Percentiles rank a stretch among this genome's conserved stretches.
Conservation (phyloP, 495 filamentous ascomycete genomes). For the Tuber umbilicatum region DNA sequence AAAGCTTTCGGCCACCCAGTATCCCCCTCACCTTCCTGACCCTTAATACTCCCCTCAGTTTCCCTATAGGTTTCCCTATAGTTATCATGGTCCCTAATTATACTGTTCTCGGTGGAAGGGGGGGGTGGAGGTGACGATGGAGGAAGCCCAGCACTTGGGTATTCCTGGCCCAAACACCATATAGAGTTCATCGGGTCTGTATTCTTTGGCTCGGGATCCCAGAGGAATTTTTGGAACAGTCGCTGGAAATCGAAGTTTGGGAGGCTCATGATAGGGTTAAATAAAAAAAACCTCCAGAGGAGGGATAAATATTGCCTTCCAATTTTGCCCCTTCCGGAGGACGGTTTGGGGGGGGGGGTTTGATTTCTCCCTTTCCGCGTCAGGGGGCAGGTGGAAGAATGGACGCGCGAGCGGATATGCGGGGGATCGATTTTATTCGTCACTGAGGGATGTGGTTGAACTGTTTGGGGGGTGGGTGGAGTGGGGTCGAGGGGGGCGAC, state of each 20-base stretch:
- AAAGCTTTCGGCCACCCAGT: constrained; percentile 73
- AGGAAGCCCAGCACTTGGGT: constrained; percentile 45
- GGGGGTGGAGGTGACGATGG: constrained; percentile 26
- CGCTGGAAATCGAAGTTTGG: constrained; percentile 53
- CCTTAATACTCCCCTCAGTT: constrained; percentile 2
- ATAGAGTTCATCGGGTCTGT: constrained; percentile 64
- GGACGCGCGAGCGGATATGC: not conserved
- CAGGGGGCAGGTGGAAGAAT: not conserved
- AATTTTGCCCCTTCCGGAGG: not conserved
- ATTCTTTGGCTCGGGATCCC: constrained; percentile 88
- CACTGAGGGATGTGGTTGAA: not conserved
- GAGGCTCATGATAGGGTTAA: constrained; percentile 6
- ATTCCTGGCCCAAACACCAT: constrained; percentile 82
- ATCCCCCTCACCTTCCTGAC: constrained; percentile 19
- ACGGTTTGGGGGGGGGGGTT: too few species aligned
- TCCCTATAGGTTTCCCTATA: not conserved
- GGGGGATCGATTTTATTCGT: constrained; percentile 2
- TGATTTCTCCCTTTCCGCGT: not conserved
- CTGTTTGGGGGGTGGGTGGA: constrained; percentile 8
- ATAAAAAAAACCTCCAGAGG: not conserved
- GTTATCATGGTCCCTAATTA: constrained; percentile 20
- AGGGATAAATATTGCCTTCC: constrained; percentile 5
- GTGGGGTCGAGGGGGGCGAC: constrained; percentile 8
- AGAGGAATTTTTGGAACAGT: constrained; percentile 77
- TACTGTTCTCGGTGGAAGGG: constrained; percentile 24